These are phyloP conservation scores for Ceratobasidium sp. DNA, from an alignment of 1,284 basidiomycete genomes.

Conservation along the genomic window DNA sequence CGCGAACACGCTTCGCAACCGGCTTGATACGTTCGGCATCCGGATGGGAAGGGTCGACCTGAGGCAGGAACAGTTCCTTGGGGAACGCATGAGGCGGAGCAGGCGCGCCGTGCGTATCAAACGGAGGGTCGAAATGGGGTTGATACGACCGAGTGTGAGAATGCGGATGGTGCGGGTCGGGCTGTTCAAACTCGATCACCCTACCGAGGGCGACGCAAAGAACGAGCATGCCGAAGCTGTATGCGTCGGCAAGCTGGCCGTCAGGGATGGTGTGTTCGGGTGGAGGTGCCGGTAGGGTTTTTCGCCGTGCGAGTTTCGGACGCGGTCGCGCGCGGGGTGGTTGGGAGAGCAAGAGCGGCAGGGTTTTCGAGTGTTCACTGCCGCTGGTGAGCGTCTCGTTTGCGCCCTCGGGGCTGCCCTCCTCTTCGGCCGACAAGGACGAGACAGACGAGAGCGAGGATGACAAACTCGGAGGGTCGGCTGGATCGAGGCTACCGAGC, in stretches of 20 bases:
- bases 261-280: slow-evolving; percentile 29
- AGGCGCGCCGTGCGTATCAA: slow-evolving; percentile 23
- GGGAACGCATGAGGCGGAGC: slow-evolving; percentile 22
- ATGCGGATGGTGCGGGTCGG: background rate
- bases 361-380: slow-evolving; percentile 17
- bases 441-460: slow-evolving; percentile 29
- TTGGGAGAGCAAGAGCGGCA: background rate
- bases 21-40: slow-evolving; percentile 21
- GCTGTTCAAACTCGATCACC: slow-evolving; percentile 34
- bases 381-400: background rate
- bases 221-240: slow-evolving; percentile 81
- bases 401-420: background rate
- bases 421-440: slow-evolving; percentile 17
- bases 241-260: slow-evolving; percentile 72
- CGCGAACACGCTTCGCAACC: slow-evolving; percentile 16
- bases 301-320: slow-evolving; percentile 10
- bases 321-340: slow-evolving; percentile 5
- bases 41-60: slow-evolving; percentile 19
- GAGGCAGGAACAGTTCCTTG: slow-evolving; percentile 4
- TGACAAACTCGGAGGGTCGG: slow-evolving; percentile 19
- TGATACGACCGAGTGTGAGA: background rate
- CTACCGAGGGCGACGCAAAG: slow-evolving; percentile 65
- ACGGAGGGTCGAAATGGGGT: slow-evolving; percentile 23
- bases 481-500: slow-evolving; percentile 15
- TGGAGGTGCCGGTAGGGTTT: slow-evolving; percentile 21